Conservation (phyloP, 2,329 filamentous ascomycete species). For the Verticillium albo-atrum region DNA sequence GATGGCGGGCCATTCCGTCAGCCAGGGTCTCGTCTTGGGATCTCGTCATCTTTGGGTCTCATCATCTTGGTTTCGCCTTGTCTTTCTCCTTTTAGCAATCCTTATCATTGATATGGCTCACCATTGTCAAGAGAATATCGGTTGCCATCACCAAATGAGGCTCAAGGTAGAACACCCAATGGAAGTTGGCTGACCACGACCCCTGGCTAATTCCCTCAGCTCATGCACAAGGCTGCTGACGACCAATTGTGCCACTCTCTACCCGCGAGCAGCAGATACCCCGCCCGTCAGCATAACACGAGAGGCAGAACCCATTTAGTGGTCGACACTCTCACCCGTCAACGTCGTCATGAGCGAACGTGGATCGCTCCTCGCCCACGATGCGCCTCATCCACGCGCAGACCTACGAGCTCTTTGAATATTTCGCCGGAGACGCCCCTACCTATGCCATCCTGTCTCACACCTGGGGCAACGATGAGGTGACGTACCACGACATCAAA, state of each 20-base stretch:
- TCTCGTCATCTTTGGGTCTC: not conserved
- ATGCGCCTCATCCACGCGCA: constrained; percentile 23
- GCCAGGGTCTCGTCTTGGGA: not conserved
- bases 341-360: not conserved
- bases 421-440: constrained; percentile 10
- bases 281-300: not conserved
- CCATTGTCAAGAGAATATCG: too few relatives aligned
- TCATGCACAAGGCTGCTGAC: not conserved
- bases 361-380: not conserved
- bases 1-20: not conserved
- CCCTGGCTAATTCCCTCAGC: not conserved
- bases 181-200: too few relatives aligned
- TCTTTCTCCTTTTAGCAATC: too few relatives aligned
- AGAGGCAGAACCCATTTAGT: too few relatives aligned
- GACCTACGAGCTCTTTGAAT: constrained; percentile 12
- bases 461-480: constrained; percentile 10
- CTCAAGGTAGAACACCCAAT: too few relatives aligned
- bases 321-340: not conserved
- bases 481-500: constrained; percentile 3
- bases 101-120: too few relatives aligned
- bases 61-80: not conserved
- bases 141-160: too few relatives aligned
- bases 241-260: not conserved
- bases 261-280: not conserved
- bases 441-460: constrained; percentile 17